Conservation (phyloP, 1,139 yeast species). For the Suhomyces terraborum region DNA sequence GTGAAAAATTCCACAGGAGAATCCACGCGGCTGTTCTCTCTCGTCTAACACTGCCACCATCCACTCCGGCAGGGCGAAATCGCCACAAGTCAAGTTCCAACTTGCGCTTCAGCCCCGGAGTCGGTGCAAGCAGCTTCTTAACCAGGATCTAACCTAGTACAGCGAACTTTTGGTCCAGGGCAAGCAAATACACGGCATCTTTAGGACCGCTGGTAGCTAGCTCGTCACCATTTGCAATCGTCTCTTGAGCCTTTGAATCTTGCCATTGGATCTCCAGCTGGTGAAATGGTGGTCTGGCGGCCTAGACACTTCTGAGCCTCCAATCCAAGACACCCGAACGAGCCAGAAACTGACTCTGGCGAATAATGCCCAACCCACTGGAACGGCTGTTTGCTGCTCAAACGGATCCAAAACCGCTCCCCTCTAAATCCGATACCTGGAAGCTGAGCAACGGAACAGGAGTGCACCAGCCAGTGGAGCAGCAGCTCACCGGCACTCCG, state of each 20-base stretch:
- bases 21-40: neutral
- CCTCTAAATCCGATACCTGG: no score
- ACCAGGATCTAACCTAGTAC: neutral
- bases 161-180: neutral
- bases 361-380: no score
- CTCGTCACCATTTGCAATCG: neutral
- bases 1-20: neutral
- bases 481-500: no score
- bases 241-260: neutral
- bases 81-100: neutral
- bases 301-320: neutral
- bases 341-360: no score
- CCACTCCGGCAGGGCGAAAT: neutral
- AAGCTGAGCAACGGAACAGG: no score
- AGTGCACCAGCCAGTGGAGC: no score
- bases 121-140: neutral
- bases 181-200: neutral
- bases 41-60: neutral
- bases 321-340: no score
- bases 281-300: no score
- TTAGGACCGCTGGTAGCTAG: no score
- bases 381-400: no score
- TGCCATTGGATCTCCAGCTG: neutral
- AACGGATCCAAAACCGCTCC: no score
- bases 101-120: neutral